These are phyloP conservation scores for Aspergillus ruber DNA, from an alignment of 2,329 filamentous ascomycete species.

Conservation along the genomic window DNA sequence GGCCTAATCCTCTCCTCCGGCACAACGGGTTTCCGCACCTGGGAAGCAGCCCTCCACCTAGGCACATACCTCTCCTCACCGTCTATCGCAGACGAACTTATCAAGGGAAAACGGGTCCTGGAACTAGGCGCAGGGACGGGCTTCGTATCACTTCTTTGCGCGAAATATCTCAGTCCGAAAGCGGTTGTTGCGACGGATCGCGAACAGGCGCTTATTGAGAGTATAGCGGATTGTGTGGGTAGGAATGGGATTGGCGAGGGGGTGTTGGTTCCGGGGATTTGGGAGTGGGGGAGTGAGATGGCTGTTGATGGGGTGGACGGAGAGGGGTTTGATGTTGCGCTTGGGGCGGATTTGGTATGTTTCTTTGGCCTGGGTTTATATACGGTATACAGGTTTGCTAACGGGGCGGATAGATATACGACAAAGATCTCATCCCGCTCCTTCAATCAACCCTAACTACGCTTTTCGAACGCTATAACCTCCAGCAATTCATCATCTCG, in stretches of 20 bases:
- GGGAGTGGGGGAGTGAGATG: slow-evolving; percentile 37
- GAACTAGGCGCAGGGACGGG: slow-evolving; percentile 64
- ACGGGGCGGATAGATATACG: slow-evolving; percentile 49
- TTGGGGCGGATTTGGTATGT: slow-evolving; percentile 38
- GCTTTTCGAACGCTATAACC: slow-evolving; percentile 49
- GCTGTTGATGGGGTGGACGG: slow-evolving; percentile 4
- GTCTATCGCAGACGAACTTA: slow-evolving; percentile 22
- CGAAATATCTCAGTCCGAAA: slow-evolving; percentile 49
- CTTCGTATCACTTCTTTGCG: slow-evolving; percentile 58
- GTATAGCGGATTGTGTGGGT: slow-evolving; percentile 31
- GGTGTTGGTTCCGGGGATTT: slow-evolving; percentile 28
- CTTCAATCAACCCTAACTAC: slow-evolving; percentile 51
- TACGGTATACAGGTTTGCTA: no score
- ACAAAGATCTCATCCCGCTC: slow-evolving; percentile 51
- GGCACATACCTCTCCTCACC: slow-evolving; percentile 51
- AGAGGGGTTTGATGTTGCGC: slow-evolving; percentile 30
- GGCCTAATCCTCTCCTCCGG: slow-evolving; percentile 52
- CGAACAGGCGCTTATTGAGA: slow-evolving; percentile 40
- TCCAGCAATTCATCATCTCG: slow-evolving; percentile 52
- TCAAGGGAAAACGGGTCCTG: slow-evolving; percentile 51
- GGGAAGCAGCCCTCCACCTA: slow-evolving; percentile 62
- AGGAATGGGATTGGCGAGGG: slow-evolving; percentile 23
- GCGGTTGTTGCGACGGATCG: slow-evolving; percentile 58
- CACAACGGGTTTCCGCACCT: slow-evolving; percentile 62
- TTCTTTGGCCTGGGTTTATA: no score